Evolutionary conservation across 768 basidiomycete genomes (phyloP).

Genomic region (Lactarius vividus): DNA sequence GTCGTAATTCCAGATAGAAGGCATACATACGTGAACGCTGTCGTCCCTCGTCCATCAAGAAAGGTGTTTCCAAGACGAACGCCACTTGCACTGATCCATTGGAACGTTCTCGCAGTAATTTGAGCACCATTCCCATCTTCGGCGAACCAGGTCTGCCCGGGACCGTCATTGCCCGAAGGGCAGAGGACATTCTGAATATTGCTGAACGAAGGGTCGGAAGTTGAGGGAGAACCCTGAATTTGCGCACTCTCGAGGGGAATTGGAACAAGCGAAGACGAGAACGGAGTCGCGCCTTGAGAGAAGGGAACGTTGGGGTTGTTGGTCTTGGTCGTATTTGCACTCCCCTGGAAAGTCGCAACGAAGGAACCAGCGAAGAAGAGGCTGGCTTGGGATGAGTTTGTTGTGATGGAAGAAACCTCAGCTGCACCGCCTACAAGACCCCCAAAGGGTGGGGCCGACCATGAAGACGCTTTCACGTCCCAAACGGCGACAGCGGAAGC

Average conservation of each 20-base stretch:
- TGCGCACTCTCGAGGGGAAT: conserved; percentile 62
- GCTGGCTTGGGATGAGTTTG: conserved; percentile 66
- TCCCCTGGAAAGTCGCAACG: conserved; percentile 64
- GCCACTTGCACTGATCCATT: conserved; percentile 71
- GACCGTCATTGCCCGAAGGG: conserved; percentile 76
- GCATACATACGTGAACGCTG: conserved; percentile 72
- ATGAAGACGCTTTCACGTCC: conserved; percentile 58
- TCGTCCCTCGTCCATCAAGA: conserved; percentile 74
- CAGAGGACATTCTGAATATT: conserved; percentile 75
- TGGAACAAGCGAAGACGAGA: conserved; percentile 87
- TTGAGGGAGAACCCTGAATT: conserved; percentile 59
- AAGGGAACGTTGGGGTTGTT: conserved; percentile 86
- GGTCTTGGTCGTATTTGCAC: conserved; percentile 62
- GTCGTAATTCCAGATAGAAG: conserved; percentile 2
- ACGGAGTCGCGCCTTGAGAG: conserved; percentile 78
- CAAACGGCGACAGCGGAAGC: conserved; percentile 68
- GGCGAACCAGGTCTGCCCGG: conserved; percentile 83
- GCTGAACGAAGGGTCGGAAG: conserved; percentile 56
- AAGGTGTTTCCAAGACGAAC: conserved; percentile 92
- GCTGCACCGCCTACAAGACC: conserved; percentile 72
- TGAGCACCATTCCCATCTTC: conserved; percentile 65
- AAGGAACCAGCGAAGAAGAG: conserved; percentile 91
- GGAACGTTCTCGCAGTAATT: conserved; percentile 74
- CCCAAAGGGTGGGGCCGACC: conserved; percentile 77
- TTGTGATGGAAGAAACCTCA: conserved; percentile 70